Evolutionary conservation across 345 rosid genomes (phyloP), one percentile per base, ranked within the genome.

Genomic region (Hypericum perforatum): DNA sequence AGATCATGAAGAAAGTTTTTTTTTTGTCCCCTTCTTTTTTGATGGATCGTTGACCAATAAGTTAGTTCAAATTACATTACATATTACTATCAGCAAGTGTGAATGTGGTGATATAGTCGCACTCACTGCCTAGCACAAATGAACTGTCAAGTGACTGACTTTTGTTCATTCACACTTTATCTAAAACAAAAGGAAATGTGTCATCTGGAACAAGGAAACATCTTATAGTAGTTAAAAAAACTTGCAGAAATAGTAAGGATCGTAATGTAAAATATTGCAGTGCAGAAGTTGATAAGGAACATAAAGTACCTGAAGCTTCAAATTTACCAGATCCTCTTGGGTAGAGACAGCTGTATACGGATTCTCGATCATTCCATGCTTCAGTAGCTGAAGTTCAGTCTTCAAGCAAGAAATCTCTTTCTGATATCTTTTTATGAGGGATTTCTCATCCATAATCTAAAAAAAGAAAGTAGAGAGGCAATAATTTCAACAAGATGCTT

Each of bases 371-470:
- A 78, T 74, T 41, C 84, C 78, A 32, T 46, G 68, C 72, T 66
- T 80, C 65, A 80, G 58, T 61, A 76, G 86, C 57, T 76, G 76
- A 58, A 83, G 90, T 62, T 80, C 90, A 70, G 76, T 71, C 77
- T 78, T 83, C 54, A 83, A 68, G 59, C 45, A 71, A 45, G 77
- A 67, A 62, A 80, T 83, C 64, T 83, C 90, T 61, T 76, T 83
- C 64, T 83, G 84, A 57, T 83, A 83, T 68, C 76, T 83, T 43
- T 83, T 80, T 46, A 83, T 83, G 58, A 83, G 84, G 49, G 84
- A 83, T 65, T 80, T 83, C 82, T 83, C 90, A 72, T 83, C 90
- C 76, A 83, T 62, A 16, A 83, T 83, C 90, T 83, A 45, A 15
- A 47, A 48, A 57, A 61, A 9, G 22, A 11, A 37, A 14, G 15